phyloP scores from a whole-genome alignment of 169 alveolate species.

The Plasmodium chabaudi region DNA sequence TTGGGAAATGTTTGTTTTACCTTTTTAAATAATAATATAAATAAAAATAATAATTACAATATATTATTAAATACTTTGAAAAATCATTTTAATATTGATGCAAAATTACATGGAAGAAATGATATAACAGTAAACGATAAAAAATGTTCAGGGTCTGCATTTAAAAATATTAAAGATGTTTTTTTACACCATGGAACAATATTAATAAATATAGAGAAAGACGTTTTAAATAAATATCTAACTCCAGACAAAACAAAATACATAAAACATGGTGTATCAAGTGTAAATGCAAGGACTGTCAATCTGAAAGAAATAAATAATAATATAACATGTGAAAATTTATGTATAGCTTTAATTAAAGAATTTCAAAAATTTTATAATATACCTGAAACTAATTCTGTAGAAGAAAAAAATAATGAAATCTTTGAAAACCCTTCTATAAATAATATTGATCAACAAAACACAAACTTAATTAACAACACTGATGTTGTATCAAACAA shows the following conservation, averaged over 20 bases:
- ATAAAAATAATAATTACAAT: slow-evolving; percentile 85
- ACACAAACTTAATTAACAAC: slow-evolving; percentile 14
- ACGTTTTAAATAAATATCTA: slow-evolving; percentile 82
- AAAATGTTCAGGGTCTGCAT: slow-evolving; percentile 94
- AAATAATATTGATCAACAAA: background rate
- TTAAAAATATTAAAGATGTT: slow-evolving; percentile 86
- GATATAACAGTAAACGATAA: slow-evolving; percentile 89
- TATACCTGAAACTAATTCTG: background rate
- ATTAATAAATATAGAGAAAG: slow-evolving; percentile 84
- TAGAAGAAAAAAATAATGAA: background rate
- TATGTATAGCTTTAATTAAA: slow-evolving; percentile 76
- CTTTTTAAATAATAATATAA: slow-evolving; percentile 85
- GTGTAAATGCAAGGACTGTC: slow-evolving; percentile 87
- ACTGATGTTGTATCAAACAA: background rate
- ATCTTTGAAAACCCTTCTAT: background rate
- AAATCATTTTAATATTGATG: slow-evolving; percentile 82
- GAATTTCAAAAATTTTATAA: slow-evolving; percentile 73
- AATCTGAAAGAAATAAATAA: slow-evolving; percentile 82
- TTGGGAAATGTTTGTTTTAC: slow-evolving; percentile 92
- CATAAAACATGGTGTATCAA: slow-evolving; percentile 87
- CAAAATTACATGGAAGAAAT: slow-evolving; percentile 91
- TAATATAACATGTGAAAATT: slow-evolving; percentile 78
- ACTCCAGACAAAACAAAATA: slow-evolving; percentile 88
- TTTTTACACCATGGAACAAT: slow-evolving; percentile 95
- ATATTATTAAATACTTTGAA: slow-evolving; percentile 86